These are phyloP conservation scores for barley (Hordeum vulgare) DNA, from an alignment of 176 grass and related monocot species.

Conservation along the genomic window DNA sequence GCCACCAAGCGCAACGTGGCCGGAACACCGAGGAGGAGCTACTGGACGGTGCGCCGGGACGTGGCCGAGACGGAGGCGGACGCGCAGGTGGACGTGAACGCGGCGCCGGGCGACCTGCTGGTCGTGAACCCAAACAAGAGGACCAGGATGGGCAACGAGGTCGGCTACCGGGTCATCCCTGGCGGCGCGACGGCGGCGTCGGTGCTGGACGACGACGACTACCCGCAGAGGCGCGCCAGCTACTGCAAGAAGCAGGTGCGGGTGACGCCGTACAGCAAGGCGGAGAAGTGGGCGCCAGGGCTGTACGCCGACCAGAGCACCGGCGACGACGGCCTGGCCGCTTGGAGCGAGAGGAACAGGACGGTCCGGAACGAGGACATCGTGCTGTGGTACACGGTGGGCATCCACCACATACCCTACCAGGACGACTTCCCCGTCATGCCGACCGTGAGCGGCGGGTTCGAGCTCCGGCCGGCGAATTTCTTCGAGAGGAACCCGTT, in stretches of 20 bases:
- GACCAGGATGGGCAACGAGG: slow-evolving; percentile 55
- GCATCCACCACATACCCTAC: slow-evolving; percentile 71
- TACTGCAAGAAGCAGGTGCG: slow-evolving; percentile 73
- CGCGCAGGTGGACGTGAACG: slow-evolving; percentile 31
- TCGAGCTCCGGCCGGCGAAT: slow-evolving; percentile 75
- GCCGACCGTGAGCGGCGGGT: slow-evolving; percentile 53
- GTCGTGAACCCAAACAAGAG: slow-evolving; percentile 59
- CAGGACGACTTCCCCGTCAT: slow-evolving; percentile 93
- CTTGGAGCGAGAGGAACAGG: slow-evolving; percentile 50
- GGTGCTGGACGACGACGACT: slow-evolving; percentile 62
- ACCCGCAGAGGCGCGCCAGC: slow-evolving; percentile 52
- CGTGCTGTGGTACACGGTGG: slow-evolving; percentile 79
- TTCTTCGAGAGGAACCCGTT: slow-evolving; percentile 85
- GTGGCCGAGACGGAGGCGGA: slow-evolving; percentile 58
- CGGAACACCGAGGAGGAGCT: slow-evolving; percentile 45
- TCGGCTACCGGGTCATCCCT: slow-evolving; percentile 49
- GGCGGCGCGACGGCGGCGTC: slow-evolving; percentile 43
- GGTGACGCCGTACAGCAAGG: slow-evolving; percentile 63
- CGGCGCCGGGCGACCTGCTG: slow-evolving; percentile 39
- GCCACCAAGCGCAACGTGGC: slow-evolving; percentile 21
- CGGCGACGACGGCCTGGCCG: slow-evolving; percentile 52
- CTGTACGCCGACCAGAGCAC: slow-evolving; percentile 70
- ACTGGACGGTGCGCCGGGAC: slow-evolving; percentile 68
- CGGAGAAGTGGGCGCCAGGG: slow-evolving; percentile 77
- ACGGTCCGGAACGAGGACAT: slow-evolving; percentile 51